These are phyloP conservation scores for Alternaria novae-zelandiae DNA, from an alignment of 2,329 filamentous ascomycete genomes.

Conservation along the genomic window DNA sequence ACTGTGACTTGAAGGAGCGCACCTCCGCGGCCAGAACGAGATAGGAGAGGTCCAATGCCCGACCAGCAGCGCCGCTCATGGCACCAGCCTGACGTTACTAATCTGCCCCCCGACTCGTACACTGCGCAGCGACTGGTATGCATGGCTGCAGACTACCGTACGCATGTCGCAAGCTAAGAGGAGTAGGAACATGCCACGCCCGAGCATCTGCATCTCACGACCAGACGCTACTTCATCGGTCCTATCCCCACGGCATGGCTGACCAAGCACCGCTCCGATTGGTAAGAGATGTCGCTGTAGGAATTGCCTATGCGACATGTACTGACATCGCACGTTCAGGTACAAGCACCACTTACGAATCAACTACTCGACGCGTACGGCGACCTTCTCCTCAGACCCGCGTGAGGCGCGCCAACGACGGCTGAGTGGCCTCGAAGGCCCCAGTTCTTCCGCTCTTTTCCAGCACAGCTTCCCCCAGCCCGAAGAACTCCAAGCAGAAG, in stretches of 20 bases:
- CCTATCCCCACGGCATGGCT: constrained; percentile 56
- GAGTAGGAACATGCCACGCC: constrained; percentile 65
- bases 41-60: constrained; percentile 38
- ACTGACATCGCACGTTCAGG: constrained; percentile 42
- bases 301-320: not conserved
- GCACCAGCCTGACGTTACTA: constrained; percentile 42
- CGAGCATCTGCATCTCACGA: constrained; percentile 67
- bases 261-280: not conserved
- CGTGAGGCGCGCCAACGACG: constrained; percentile 53
- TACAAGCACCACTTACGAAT: constrained; percentile 60
- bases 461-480: constrained; percentile 53
- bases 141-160: not conserved
- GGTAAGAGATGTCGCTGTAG: not conserved
- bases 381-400: constrained; percentile 60
- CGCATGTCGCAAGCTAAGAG: constrained; percentile 14
- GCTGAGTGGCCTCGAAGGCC: constrained; percentile 50
- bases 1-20: constrained; percentile 18
- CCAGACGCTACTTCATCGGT: constrained; percentile 68
- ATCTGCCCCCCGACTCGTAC: constrained; percentile 58
- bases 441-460: constrained; percentile 47
- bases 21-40: constrained; percentile 19
- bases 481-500: constrained; percentile 41
- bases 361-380: constrained; percentile 52
- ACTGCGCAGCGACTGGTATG: constrained; percentile 61
- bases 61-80: constrained; percentile 38